Conservation (phyloP, 1,139 yeast species). For the Taphrina flavorubra region DNA sequence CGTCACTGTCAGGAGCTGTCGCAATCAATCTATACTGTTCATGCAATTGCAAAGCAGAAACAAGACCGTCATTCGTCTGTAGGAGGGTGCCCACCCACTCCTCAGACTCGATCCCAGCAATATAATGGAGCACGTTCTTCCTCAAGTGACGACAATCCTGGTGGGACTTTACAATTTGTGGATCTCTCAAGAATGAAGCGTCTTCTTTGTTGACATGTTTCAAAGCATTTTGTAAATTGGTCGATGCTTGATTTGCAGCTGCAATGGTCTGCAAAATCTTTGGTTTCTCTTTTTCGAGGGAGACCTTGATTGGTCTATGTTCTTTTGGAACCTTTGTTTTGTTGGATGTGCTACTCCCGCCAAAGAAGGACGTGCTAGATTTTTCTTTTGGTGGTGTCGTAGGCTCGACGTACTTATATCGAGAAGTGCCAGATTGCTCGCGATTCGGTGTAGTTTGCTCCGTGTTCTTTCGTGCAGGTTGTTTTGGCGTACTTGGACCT, state of each 20-base stretch:
- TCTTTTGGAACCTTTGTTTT: slow-evolving; percentile 25
- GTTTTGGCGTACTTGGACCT: slow-evolving; percentile 40
- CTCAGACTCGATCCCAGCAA: slow-evolving; percentile 80
- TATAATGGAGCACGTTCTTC: slow-evolving; percentile 74
- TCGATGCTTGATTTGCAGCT: slow-evolving; percentile 75
- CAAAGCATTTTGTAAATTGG: slow-evolving; percentile 71
- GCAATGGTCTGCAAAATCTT: slow-evolving; percentile 68
- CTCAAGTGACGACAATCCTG: slow-evolving; percentile 77
- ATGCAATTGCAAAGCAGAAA: slow-evolving; percentile 69
- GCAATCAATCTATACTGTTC: slow-evolving; percentile 60
- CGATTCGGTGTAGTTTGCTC: not conserved
- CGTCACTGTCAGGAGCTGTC: slow-evolving; percentile 56
- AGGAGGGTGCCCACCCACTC: slow-evolving; percentile 84
- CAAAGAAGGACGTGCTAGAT: slow-evolving; percentile 21
- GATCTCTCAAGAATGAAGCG: slow-evolving; percentile 67
- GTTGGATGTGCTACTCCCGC: slow-evolving; percentile 14
- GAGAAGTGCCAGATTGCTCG: slow-evolving; percentile 29
- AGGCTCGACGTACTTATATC: slow-evolving; percentile 35
- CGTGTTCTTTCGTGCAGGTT: slow-evolving; percentile 11
- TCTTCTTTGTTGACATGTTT: slow-evolving; percentile 59
- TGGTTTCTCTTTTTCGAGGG: slow-evolving; percentile 39
- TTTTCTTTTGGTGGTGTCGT: slow-evolving; percentile 40
- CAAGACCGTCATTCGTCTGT: slow-evolving; percentile 87
- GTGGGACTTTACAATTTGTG: slow-evolving; percentile 58
- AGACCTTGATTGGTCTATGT: slow-evolving; percentile 20